Conservation (phyloP, 2,329 filamentous ascomycete species). For the Pseudogymnoascus sp. region DNA sequence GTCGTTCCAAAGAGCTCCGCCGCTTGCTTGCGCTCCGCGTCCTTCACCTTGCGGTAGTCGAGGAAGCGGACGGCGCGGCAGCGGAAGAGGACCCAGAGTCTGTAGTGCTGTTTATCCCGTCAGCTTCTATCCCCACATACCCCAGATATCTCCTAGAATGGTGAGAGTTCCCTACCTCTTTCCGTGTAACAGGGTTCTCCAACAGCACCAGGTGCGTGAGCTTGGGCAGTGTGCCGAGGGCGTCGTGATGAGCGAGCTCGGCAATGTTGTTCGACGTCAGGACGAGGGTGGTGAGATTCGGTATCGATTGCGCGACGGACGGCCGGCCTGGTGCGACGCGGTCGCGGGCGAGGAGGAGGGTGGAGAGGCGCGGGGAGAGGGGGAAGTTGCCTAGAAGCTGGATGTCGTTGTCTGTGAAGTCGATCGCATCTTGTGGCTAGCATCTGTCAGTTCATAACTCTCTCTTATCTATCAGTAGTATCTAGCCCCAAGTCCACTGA, state of each 20-base stretch:
- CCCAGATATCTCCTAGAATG: not conserved
- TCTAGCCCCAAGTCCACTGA: not conserved
- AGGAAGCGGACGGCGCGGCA: conserved; percentile 81
- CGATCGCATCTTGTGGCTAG: conserved; percentile 91
- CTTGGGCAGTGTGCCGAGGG: conserved; percentile 59
- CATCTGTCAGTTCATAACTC: not conserved
- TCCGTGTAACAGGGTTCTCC: conserved; percentile 86
- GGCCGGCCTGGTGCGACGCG: too few species aligned
- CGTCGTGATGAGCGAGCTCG: conserved; percentile 83
- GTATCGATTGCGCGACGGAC: conserved; percentile 67
- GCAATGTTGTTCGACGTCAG: conserved; percentile 74
- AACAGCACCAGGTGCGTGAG: conserved; percentile 75
- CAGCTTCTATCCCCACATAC: not conserved
- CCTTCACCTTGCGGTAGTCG: conserved; percentile 87
- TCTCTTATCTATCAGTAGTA: conserved; percentile 5
- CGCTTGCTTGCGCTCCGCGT: conserved; percentile 71
- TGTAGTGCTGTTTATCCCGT: conserved; percentile 63
- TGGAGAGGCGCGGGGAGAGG: conserved; percentile 78
- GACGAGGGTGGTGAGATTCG: conserved; percentile 74
- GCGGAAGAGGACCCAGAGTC: conserved; percentile 84
- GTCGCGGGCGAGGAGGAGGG: conserved; percentile 84
- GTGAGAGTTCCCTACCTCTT: conserved; percentile 62
- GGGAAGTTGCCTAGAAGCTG: conserved; percentile 86
- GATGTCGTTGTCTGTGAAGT: conserved; percentile 98
- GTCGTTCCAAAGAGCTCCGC: conserved; percentile 75